phyloP scores from a whole-genome alignment of 106 monocot species.

The Gastrodia elata region DNA sequence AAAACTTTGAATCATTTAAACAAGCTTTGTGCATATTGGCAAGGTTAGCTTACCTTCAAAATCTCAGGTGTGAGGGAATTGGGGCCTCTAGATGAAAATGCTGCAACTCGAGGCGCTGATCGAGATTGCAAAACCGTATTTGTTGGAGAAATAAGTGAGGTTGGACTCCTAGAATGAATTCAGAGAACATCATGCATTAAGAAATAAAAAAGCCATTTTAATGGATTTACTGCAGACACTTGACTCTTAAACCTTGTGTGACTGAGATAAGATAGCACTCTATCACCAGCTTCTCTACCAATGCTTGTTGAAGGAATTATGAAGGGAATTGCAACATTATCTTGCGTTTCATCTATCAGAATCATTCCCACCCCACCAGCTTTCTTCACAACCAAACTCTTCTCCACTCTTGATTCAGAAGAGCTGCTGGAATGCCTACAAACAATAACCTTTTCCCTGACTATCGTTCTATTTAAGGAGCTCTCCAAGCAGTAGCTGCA shows the following conservation, averaged over 20 bases:
- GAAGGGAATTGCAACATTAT: conserved; percentile 67
- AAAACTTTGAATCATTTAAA: background rate
- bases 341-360: conserved; percentile 57
- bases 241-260: conserved; percentile 48
- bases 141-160: conserved; percentile 45
- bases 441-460: conserved; percentile 59
- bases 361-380: conserved; percentile 90
- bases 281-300: conserved; percentile 32
- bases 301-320: conserved; percentile 57
- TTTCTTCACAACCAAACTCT: conserved; percentile 51
- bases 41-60: conserved; percentile 46
- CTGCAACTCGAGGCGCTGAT: conserved; percentile 50
- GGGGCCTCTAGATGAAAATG: conserved; percentile 92
- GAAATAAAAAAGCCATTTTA: background rate
- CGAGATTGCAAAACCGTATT: conserved; percentile 43
- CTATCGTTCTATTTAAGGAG: conserved; percentile 70
- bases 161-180: conserved; percentile 39
- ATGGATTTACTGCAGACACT: background rate
- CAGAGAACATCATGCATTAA: background rate
- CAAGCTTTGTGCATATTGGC: background rate
- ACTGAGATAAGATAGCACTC: conserved; percentile 62
- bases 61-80: conserved; percentile 79
- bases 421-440: conserved; percentile 55
- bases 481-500: conserved; percentile 79
- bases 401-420: conserved; percentile 64